These are phyloP conservation scores for Fonsecaea erecta DNA, from an alignment of 2,329 filamentous ascomycete genomes.

Conservation along the genomic window DNA sequence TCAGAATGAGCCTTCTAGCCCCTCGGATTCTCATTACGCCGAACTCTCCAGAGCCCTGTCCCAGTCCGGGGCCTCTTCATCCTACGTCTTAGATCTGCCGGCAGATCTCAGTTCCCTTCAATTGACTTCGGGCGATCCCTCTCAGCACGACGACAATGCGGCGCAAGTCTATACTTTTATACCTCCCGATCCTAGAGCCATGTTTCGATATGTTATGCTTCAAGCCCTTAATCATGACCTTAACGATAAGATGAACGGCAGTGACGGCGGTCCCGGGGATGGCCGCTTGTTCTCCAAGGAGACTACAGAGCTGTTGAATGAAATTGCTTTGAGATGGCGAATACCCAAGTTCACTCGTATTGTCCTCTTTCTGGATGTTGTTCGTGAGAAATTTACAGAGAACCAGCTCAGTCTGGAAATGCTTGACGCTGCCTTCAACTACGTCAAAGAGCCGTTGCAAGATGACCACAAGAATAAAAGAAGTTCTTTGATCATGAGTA, in stretches of 20 bases:
- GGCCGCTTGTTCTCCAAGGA: constrained; percentile 70
- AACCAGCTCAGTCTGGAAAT: constrained; percentile 80
- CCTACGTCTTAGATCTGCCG: constrained; percentile 68
- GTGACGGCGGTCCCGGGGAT: constrained; percentile 43
- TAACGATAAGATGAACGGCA: constrained; percentile 58
- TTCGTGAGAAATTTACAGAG: constrained; percentile 81
- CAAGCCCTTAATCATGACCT: constrained; percentile 71
- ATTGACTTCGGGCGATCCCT: constrained; percentile 55
- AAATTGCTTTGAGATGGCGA: constrained; percentile 86
- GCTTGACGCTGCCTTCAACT: constrained; percentile 80
- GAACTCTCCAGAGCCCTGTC: constrained; percentile 55
- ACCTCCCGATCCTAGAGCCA: constrained; percentile 78
- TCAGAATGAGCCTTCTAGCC: constrained; percentile 42
- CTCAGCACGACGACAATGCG: constrained; percentile 46
- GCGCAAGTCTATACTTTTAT: constrained; percentile 81
- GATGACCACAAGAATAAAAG: constrained; percentile 64
- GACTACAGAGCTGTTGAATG: constrained; percentile 80
- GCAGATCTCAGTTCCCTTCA: constrained; percentile 70
- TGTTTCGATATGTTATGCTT: constrained; percentile 80
- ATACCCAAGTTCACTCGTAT: constrained; percentile 81
- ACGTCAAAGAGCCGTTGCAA: constrained; percentile 72
- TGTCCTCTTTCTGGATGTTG: constrained; percentile 81
- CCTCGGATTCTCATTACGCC: constrained; percentile 49
- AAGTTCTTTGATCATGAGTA: constrained; percentile 51
- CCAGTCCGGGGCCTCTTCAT: constrained; percentile 50